Conservation (phyloP, 371 early-diverging fungal species). For the Mortierella sp. region DNA sequence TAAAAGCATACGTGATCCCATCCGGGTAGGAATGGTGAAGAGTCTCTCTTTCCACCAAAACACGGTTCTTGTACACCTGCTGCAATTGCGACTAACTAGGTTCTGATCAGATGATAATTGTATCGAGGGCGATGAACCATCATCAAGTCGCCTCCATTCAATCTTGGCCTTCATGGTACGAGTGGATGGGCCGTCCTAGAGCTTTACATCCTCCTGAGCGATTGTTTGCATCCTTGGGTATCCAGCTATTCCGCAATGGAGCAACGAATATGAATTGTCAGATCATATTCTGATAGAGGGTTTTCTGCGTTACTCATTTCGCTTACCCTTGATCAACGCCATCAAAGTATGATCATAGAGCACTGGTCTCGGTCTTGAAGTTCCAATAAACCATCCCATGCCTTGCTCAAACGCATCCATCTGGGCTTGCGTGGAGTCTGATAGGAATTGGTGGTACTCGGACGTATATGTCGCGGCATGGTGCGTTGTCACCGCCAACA, state of each 20-base stretch:
- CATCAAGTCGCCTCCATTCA: too few relatives aligned
- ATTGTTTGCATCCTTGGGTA: constrained; percentile 48
- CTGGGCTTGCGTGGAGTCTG: constrained; percentile 53
- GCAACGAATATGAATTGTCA: not conserved
- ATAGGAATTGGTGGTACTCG: constrained; percentile 37
- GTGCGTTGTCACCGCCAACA: not conserved
- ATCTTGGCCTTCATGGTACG: constrained; percentile 3
- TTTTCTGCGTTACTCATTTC: too few relatives aligned
- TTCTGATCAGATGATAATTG: too few relatives aligned
- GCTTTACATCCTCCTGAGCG: constrained; percentile 44
- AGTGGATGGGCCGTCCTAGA: constrained; percentile 16
- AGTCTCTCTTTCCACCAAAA: constrained; percentile 1
- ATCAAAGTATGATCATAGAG: constrained; percentile 47
- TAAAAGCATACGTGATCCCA: constrained; percentile 44
- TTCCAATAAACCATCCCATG: constrained; percentile 68
- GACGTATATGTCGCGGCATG: constrained; percentile 29
- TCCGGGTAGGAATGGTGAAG: constrained; percentile 47
- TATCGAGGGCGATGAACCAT: not conserved
- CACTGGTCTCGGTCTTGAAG: constrained; percentile 62
- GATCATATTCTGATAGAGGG: not conserved
- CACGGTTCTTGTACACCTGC: too few relatives aligned
- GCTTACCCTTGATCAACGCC: constrained; percentile 30
- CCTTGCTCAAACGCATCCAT: constrained; percentile 63
- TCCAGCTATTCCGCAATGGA: constrained; percentile 38
- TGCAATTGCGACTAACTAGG: too few relatives aligned